phyloP scores from a whole-genome alignment of 176 grass and related monocot species.

The Tuctoria greenei region DNA sequence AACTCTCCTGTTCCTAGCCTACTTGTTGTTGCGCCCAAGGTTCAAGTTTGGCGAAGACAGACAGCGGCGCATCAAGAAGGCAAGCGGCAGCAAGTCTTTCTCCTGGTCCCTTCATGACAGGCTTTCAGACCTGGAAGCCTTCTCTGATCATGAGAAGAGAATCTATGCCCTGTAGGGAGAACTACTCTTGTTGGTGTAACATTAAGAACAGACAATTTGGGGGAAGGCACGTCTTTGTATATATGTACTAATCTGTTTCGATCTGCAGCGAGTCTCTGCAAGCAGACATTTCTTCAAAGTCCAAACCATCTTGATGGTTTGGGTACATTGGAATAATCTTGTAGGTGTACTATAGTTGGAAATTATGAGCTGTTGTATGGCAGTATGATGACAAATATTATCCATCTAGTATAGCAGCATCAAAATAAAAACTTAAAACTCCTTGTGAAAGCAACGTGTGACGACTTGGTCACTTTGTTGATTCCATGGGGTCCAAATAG shows the following conservation, averaged over 20 bases:
- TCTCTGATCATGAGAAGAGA: conserved; percentile 88
- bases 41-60: conserved; percentile 77
- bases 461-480: not conserved
- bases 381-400: not conserved
- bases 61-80: conserved; percentile 76
- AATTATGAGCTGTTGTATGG: not conserved
- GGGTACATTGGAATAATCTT: not conserved
- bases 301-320: conserved; percentile 3
- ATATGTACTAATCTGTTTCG: conserved; percentile 36
- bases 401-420: not conserved
- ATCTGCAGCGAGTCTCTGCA: conserved; percentile 7
- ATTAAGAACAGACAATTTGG: conserved; percentile 4
- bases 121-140: conserved; percentile 76
- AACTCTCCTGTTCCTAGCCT: conserved; percentile 79
- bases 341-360: conserved; percentile 12
- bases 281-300: conserved; percentile 19
- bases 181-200: conserved; percentile 16
- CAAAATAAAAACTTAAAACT: not conserved
- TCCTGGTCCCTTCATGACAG: conserved; percentile 80
- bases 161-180: conserved; percentile 81
- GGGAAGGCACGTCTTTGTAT: conserved; percentile 32
- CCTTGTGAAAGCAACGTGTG: not conserved
- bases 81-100: conserved; percentile 88
- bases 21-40: conserved; percentile 69
- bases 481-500: not conserved